phyloP scores from a whole-genome alignment of 345 rosid genomes.

The Corchorus olitorius region DNA sequence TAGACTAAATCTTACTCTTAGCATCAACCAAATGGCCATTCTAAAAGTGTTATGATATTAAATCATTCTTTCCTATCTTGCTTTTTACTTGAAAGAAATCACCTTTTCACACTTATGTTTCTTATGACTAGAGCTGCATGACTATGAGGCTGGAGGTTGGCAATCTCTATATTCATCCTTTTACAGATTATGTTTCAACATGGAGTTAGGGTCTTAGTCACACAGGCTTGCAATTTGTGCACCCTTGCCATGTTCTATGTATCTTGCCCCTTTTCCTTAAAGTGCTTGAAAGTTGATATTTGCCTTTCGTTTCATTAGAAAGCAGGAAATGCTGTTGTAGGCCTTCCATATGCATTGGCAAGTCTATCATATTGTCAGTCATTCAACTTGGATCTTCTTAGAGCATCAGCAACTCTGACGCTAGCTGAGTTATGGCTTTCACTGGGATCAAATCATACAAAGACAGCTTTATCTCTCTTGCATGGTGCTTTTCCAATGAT shows the following conservation, averaged over 20 bases:
- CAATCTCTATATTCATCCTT: no score
- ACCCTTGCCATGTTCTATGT: no score
- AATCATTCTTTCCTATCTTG: background rate
- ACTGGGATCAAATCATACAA: slow-evolving; percentile 80
- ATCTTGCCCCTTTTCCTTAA: background rate
- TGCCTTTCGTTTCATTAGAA: slow-evolving; percentile 49
- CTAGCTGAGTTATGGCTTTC: slow-evolving; percentile 93
- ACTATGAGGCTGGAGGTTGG: no score
- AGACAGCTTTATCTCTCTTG: slow-evolving; percentile 68
- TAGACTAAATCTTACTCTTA: background rate
- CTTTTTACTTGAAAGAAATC: background rate
- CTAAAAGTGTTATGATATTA: background rate
- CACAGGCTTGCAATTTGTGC: no score
- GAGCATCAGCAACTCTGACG: slow-evolving; percentile 89
- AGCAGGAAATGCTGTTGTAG: slow-evolving; percentile 94
- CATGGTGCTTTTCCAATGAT: slow-evolving; percentile 83
- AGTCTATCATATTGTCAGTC: slow-evolving; percentile 95
- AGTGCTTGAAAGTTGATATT: slow-evolving; percentile 2
- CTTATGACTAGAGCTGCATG: background rate
- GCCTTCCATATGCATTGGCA: slow-evolving; percentile 92
- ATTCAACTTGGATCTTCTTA: slow-evolving; percentile 94
- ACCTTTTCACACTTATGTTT: background rate
- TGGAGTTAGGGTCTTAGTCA: no score
- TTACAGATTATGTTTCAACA: no score
- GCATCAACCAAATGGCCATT: no score